Evolutionary conservation across 768 basidiomycete species (phyloP), one percentile per base, ranked within the genome.

Genomic region (Rhizopogon rudus): DNA sequence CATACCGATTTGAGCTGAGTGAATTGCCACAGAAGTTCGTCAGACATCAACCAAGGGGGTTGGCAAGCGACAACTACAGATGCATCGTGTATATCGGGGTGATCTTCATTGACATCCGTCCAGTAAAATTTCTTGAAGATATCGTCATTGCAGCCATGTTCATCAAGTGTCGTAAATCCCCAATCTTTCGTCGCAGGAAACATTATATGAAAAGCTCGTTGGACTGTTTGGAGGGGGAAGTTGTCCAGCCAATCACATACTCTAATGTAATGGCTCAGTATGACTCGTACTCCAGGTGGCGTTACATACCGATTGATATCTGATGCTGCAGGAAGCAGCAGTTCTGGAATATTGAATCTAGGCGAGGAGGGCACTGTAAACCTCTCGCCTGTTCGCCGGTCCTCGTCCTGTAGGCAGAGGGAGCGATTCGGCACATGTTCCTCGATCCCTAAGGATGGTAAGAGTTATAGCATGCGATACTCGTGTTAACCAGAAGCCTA

Each of bases 21-120:
- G 61, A 86, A 83, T 60, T 80, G 77, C 60, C 74, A 70, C 57
- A 85, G 70, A 61, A 83, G 81, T 57, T 76, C 73, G n/a, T 65
- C 62, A 10, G 79, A 79, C 41, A 85, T 74, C 22, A 83, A 71
- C 78, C 80, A 84, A 6, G 82, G 81, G 2, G 83, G 80, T 63
- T 84, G 83, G 58, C 80, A 80, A n/a, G 77, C 82, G 41, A 86
- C 65, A 3, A 82, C 65, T 17, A 84, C 69, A 43, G 75, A 73
- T 33, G 65, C 67, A 29, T 57, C 67, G 43, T 64, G 63, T 31
- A 68, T 66, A 29, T 63, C 60, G 37, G 67, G 59, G 10, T 65
- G 67, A 3, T 63, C 55, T 4, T 62, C 49, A 20, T 57, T 53
- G 20, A 52, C 57, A 9, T 63, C 60, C 7, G 73, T 67, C 75